Evolutionary conservation across 2,329 filamentous ascomycete genomes (phyloP).

Genomic region (Neopestalotiopsis sp.): DNA sequence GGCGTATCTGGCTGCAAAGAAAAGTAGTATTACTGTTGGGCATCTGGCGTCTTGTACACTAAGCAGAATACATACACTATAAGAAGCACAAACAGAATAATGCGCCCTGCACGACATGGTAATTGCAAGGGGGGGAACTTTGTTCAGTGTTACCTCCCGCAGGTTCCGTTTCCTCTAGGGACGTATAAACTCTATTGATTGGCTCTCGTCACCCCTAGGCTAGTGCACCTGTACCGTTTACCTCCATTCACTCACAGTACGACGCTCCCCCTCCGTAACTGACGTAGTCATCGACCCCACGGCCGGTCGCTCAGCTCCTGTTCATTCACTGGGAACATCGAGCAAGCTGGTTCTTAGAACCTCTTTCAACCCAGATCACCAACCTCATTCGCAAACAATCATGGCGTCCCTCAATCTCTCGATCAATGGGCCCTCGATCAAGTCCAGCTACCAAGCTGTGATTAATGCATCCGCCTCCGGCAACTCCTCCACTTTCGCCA

Average conservation of each 20-base stretch:
- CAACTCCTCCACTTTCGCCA: conserved; percentile 80
- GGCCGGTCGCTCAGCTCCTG: neutral
- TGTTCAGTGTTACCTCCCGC: neutral
- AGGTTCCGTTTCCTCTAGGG: neutral
- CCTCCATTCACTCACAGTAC: neutral
- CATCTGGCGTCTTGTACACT: neutral
- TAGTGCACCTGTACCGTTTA: neutral
- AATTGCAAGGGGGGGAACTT: neutral
- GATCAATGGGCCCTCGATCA: conserved; percentile 81
- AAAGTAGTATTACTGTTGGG: neutral
- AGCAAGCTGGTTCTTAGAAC: neutral
- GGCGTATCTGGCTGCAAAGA: neutral
- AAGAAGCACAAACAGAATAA: conserved; percentile 5
- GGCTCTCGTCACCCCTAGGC: neutral
- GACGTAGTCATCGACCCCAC: conserved; percentile 3
- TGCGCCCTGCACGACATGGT: conserved; percentile 1
- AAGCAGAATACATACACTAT: neutral
- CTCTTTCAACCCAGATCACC: conserved; percentile 2
- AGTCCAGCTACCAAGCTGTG: conserved; percentile 74
- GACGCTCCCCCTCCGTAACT: neutral
- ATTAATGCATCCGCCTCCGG: conserved; percentile 57
- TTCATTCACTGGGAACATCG: conserved; percentile 4
- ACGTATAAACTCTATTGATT: neutral
- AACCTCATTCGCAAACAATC: conserved; percentile 27
- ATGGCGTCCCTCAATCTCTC: conserved; percentile 86